A percentile compares a stretch with the other conserved stretches of the same genome.
Evolutionary conservation across 768 basidiomycete species (phyloP).

Genomic region (Erythrobasidium yunnanense): DNA sequence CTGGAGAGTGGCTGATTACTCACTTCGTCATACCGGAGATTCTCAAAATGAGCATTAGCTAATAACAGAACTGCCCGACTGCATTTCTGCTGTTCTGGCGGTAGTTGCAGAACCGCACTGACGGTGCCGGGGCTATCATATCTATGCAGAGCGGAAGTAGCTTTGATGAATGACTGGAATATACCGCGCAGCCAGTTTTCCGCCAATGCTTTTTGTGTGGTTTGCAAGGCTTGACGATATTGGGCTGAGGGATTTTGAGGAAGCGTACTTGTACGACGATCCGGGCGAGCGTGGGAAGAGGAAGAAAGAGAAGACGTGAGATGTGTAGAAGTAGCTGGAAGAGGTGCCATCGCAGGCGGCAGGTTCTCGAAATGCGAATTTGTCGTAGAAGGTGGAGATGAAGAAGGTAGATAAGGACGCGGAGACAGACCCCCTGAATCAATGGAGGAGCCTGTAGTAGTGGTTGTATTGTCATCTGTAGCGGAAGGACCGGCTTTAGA

Average conservation of each 20-base stretch:
- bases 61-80: constrained; percentile 70
- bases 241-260: constrained; percentile 60
- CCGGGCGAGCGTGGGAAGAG: constrained; percentile 17
- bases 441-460: no score
- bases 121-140: constrained; percentile 69
- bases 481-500: constrained; percentile 20
- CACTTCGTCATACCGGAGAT: constrained; percentile 76
- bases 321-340: background rate
- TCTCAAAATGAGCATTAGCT: constrained; percentile 80
- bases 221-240: constrained; percentile 43
- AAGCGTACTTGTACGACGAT: background rate
- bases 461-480: background rate
- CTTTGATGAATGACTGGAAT: constrained; percentile 68
- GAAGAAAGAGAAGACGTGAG: background rate
- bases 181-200: constrained; percentile 74
- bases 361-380: no score
- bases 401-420: no score
- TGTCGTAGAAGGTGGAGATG: no score
- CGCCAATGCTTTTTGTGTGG: constrained; percentile 43
- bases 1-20: no score
- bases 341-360: no score
- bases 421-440: no score
- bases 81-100: constrained; percentile 60
- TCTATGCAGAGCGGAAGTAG: constrained; percentile 59
- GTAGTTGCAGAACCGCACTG: constrained; percentile 64